A percentile compares a stretch with the other conserved stretches of the same genome.
Evolutionary conservation across 1,284 basidiomycete genomes (phyloP).

Genomic region (Rhodotorula sp.): DNA sequence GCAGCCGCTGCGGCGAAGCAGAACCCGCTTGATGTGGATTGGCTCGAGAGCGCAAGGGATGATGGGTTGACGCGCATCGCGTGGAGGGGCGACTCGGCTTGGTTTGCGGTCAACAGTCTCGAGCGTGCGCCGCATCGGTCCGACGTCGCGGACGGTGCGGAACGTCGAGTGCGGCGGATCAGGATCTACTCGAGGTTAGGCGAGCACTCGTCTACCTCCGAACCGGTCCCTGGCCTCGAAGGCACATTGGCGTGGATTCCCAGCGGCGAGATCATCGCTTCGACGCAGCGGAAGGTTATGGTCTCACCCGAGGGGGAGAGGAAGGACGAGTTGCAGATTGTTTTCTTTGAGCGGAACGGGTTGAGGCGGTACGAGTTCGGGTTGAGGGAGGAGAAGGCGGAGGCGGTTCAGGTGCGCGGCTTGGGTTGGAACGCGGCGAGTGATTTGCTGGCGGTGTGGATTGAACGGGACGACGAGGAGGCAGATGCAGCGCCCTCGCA

Average conservation of each 20-base stretch:
- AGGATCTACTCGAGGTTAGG: conserved; percentile 77
- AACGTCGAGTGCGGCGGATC: conserved; percentile 55
- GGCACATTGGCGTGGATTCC: conserved; percentile 82
- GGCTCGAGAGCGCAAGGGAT: conserved; percentile 60
- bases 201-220: conserved; percentile 73
- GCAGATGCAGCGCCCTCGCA: conserved; percentile 53
- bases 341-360: conserved; percentile 96
- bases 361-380: conserved; percentile 86
- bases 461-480: conserved; percentile 55
- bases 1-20: conserved; percentile 52
- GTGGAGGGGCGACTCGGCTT: conserved; percentile 90
- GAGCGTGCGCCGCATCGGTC: conserved; percentile 46
- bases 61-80: conserved; percentile 70
- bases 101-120: conserved; percentile 78
- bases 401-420: conserved; percentile 65
- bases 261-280: conserved; percentile 75
- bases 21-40: conserved; percentile 41
- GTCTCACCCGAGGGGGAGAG: conserved; percentile 55
- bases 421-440: conserved; percentile 88
- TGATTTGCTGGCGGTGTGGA: conserved; percentile 78
- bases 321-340: conserved; percentile 69
- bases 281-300: conserved; percentile 57
- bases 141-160: conserved; percentile 7
- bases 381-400: conserved; percentile 62
- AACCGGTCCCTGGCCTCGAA: conserved; percentile 77